Base-by-base conservation (phyloP, 768 basidiomycete species). In the Polyporus arcularius region DNA sequence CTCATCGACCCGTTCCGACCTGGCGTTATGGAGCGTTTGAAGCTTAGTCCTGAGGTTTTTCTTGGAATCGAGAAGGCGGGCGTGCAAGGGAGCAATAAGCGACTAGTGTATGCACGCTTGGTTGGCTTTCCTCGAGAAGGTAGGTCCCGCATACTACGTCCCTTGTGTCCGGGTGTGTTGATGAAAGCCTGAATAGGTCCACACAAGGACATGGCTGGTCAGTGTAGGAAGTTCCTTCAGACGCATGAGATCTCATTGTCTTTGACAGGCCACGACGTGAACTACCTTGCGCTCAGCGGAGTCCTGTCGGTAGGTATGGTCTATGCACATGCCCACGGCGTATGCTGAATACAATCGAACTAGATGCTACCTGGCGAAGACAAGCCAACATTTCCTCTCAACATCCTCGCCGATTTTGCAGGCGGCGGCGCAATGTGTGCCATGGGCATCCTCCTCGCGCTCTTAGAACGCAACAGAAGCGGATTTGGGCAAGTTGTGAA, bases 1-100 rank as follows among this genome's bases (percentile, higher is more conserved):
- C 75, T 94, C 47, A 90, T 94, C 67, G 92, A 94, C 69, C 86
- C 92, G 1, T 94, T 89, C 71, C 78, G 92, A 49, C 90, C 92
- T 52, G 92, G 92, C 1, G 90, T 93, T 2, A 79, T 94, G 75
- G 92, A 94, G 68, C 80, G 82, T 60, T 75, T 92, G 32, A 88
- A 88, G 2, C 76, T 94, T 16, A 92, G 89, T 11, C 92, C 92
- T 0, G 83, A 88, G 4, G 78, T 87, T 4, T 92, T 93, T 67
- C 74, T 91, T 16, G 85, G 85, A 50, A 78, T 73, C 5, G 65
- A 41, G 21, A 38, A 32, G 31, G 6, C 30, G 4, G 50, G 64
- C 3, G 66, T 65, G 26, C 74, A 76, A 50, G 87, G 86, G 3
- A 53, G 84, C 55, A 93, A 94, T 64, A 76, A 82, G 66, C 80